Conservation (phyloP, 176 grass and related monocot genomes). For the Oryza longistaminata region DNA sequence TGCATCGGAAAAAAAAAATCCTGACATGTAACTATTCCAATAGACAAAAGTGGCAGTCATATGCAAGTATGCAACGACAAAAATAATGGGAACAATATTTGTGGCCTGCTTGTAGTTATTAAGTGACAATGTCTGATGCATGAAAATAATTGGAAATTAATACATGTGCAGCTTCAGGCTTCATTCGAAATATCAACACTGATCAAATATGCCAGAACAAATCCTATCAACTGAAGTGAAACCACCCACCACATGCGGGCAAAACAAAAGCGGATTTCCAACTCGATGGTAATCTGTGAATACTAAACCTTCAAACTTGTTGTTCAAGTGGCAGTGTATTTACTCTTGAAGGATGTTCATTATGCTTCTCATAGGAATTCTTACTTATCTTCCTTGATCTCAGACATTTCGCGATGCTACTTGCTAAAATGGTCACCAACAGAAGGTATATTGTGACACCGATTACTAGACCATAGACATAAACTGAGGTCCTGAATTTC, state of each 20-base stretch:
- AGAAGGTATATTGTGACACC: too few relatives aligned
- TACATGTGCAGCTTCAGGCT: neutral
- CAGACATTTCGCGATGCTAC: too few relatives aligned
- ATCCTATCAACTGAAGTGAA: neutral
- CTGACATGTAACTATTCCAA: too few relatives aligned
- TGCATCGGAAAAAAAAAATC: too few relatives aligned
- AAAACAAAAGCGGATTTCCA: neutral
- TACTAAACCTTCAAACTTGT: neutral
- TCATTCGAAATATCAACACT: neutral
- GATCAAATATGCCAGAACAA: neutral
- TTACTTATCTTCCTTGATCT: too few relatives aligned
- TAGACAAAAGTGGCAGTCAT: too few relatives aligned
- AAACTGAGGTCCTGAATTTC: conserved; percentile 41
- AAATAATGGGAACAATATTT: neutral
- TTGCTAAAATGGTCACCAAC: too few relatives aligned
- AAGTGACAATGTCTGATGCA: neutral
- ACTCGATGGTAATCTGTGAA: neutral
- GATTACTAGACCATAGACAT: neutral
- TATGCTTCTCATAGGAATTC: too few relatives aligned
- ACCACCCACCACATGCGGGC: neutral
- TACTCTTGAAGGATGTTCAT: too few relatives aligned
- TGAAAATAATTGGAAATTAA: neutral
- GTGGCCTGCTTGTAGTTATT: neutral
- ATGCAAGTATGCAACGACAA: neutral
- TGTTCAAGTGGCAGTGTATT: neutral